Evolutionary conservation across 106 monocot genomes (phyloP).

Genomic region (Dendrobium chrysotoxum): DNA sequence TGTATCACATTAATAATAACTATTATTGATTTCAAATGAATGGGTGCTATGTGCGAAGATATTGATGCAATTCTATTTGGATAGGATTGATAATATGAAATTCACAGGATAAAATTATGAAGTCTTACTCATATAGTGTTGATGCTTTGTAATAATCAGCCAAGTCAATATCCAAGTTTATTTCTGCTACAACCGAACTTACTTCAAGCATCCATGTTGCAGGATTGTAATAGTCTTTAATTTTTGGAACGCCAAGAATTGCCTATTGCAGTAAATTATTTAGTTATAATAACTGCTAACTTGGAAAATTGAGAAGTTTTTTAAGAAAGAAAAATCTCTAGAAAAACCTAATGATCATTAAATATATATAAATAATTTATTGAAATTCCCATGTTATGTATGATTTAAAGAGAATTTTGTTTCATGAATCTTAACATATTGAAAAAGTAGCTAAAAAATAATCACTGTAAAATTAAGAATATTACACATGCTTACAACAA

Average conservation of each 20-base stretch:
- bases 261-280: conserved; percentile 17
- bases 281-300: too few relatives aligned
- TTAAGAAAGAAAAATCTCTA: too few relatives aligned
- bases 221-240: conserved; percentile 60
- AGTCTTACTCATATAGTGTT: conserved; percentile 34
- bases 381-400: not conserved
- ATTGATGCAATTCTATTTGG: too few relatives aligned
- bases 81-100: too few relatives aligned
- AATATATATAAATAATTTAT: not conserved
- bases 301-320: not conserved
- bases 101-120: not conserved
- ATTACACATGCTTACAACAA: too few relatives aligned
- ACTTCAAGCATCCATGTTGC: conserved; percentile 81
- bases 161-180: conserved; percentile 41
- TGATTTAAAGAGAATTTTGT: not conserved
- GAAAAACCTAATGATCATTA: too few relatives aligned
- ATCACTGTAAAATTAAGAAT: too few relatives aligned
- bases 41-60: not conserved
- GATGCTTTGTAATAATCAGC: conserved; percentile 45
- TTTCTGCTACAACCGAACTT: conserved; percentile 45
- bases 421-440: not conserved
- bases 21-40: not conserved
- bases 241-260: conserved; percentile 62
- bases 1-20: too few relatives aligned
- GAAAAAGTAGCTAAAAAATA: too few relatives aligned